Evolutionary conservation across 148 eudicot genomes (phyloP).

Genomic region (Heliamphora exappendiculata): DNA sequence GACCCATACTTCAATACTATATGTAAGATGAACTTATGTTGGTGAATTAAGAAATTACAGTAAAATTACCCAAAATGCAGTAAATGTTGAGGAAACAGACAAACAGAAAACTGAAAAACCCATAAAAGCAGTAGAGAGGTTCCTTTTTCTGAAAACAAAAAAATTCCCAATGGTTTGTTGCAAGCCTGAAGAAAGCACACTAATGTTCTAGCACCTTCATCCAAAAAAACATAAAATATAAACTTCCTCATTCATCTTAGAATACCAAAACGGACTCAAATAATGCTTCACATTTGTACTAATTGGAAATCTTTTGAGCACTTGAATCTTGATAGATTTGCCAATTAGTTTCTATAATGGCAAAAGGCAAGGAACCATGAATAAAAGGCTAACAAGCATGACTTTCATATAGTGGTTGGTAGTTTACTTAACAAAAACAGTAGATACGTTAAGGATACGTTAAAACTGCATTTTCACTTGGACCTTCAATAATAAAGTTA

Average conservation of each 20-base stretch:
- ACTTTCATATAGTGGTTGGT: not conserved
- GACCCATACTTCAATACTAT: constrained; percentile 29
- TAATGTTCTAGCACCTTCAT: not conserved
- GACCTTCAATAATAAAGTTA: no score
- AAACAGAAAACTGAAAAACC: not conserved
- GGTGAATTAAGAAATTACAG: not conserved
- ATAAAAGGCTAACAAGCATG: not conserved
- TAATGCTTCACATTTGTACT: not conserved
- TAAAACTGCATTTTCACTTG: not conserved
- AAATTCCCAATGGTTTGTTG: not conserved
- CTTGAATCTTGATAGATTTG: not conserved
- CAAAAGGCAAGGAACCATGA: not conserved
- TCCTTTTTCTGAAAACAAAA: not conserved
- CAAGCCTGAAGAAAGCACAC: not conserved
- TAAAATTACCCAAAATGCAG: not conserved
- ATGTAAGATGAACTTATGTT: not conserved
- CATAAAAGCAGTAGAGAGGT: not conserved
- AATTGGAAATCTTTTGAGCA: not conserved
- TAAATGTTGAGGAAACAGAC: not conserved
- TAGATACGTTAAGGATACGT: no score
- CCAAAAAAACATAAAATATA: not conserved
- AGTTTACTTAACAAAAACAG: not conserved
- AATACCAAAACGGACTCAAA: not conserved
- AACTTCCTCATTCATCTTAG: not conserved
- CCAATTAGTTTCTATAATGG: not conserved